Evolutionary conservation across 1,284 basidiomycete species (phyloP).

Genomic region (Coniferiporia sulphurascens): DNA sequence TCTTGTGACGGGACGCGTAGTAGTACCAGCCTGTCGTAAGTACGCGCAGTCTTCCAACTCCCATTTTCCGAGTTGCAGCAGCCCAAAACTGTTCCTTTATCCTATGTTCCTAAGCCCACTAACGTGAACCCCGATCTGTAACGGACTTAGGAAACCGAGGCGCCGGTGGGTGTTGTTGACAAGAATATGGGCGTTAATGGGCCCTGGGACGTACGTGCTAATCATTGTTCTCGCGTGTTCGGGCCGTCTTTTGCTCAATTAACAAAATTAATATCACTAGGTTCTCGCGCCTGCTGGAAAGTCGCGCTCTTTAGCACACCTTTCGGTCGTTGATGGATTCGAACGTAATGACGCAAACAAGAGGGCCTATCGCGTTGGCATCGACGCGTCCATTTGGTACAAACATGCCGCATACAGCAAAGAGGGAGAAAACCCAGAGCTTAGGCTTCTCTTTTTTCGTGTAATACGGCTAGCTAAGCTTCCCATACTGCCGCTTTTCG

Average conservation of each 20-base stretch:
- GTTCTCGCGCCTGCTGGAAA: constrained; percentile 34
- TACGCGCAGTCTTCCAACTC: no score
- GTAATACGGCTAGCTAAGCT: constrained; percentile 36
- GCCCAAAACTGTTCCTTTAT: neutral
- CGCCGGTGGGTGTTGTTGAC: no score
- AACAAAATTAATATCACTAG: constrained; percentile 21
- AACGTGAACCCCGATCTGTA: no score
- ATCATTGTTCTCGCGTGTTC: neutral
- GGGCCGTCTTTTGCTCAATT: neutral
- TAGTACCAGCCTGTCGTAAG: no score
- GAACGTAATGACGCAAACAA: constrained; percentile 34
- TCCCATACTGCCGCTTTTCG: constrained; percentile 59
- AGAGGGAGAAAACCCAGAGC: constrained; percentile 37
- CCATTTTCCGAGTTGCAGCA: no score
- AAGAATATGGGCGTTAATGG: constrained; percentile 29
- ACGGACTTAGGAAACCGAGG: no score
- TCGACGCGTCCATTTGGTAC: constrained; percentile 46
- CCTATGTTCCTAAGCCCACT: no score
- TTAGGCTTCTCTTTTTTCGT: constrained; percentile 37
- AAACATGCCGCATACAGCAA: constrained; percentile 33
- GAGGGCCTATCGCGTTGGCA: constrained; percentile 40
- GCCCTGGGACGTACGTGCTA: constrained; percentile 29
- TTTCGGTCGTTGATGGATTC: constrained; percentile 40
- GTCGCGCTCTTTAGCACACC: constrained; percentile 33
- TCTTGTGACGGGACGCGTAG: neutral